Conservation (phyloP, 2,329 filamentous ascomycete genomes). For the Aaosphaeria pasadenensis region DNA sequence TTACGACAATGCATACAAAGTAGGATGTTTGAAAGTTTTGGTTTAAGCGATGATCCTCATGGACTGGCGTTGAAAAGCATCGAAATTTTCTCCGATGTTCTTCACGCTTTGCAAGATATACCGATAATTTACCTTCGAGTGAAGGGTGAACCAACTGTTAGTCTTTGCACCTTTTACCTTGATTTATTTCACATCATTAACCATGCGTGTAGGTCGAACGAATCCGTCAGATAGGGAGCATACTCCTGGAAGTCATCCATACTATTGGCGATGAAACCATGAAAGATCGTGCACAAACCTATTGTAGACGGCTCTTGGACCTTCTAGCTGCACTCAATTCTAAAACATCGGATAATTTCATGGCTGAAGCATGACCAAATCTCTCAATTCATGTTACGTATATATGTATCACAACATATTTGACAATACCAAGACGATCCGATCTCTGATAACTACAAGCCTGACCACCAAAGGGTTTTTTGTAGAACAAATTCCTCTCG, state of each 20-base stretch:
- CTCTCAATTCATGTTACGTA: no score
- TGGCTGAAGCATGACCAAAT: not conserved
- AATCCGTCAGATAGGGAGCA: not conserved
- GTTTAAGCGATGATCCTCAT: not conserved
- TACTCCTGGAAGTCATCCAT: not conserved
- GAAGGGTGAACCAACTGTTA: slow-evolving; percentile 1
- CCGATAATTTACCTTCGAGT: slow-evolving; percentile 2
- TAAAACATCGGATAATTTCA: not conserved
- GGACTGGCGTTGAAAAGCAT: not conserved
- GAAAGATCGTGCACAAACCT: not conserved
- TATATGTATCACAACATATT: not conserved
- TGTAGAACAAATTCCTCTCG: not conserved
- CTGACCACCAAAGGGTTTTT: not conserved
- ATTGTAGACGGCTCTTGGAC: not conserved
- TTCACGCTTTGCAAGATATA: not conserved
- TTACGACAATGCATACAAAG: not conserved
- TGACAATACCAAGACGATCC: not conserved
- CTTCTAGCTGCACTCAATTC: not conserved
- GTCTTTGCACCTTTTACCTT: not conserved
- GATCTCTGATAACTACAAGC: not conserved
- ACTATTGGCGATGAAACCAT: not conserved
- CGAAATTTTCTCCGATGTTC: not conserved
- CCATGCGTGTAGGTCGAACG: not conserved
- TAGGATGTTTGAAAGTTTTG: not conserved
- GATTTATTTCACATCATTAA: not conserved